Conservation (phyloP, 257 asterid genomes). For the Solanum appendiculatum region DNA sequence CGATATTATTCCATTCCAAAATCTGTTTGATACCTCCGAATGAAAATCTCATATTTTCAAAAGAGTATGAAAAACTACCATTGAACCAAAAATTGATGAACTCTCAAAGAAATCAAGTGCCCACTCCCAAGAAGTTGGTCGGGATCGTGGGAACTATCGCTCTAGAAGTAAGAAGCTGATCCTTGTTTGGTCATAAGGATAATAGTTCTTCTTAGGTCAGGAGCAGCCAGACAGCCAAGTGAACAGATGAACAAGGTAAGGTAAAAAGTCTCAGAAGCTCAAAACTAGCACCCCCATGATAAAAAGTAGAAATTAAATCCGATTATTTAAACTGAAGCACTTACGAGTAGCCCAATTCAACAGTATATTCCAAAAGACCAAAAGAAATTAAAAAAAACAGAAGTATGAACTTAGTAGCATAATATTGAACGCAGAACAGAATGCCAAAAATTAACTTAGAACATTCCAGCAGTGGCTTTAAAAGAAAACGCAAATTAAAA, state of each 20-base stretch:
- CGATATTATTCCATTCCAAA: too few species aligned
- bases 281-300: background rate
- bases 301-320: background rate
- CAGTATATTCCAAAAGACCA: background rate
- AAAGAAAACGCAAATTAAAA: background rate
- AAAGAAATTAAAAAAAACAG: background rate
- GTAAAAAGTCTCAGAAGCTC: background rate
- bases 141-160: background rate
- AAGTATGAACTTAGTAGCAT: background rate
- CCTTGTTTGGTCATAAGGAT: background rate
- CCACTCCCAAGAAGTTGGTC: background rate
- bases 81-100: background rate
- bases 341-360: background rate
- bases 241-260: background rate
- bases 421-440: background rate
- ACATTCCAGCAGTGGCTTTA: background rate
- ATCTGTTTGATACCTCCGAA: background rate
- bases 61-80: background rate
- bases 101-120: background rate
- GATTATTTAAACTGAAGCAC: background rate
- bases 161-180: background rate
- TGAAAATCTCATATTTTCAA: background rate
- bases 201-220: background rate
- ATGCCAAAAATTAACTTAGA: background rate
- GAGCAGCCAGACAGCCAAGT: background rate